Base-by-base conservation (phyloP, 2,329 filamentous ascomycete species). In the Colletotrichum lupini region DNA sequence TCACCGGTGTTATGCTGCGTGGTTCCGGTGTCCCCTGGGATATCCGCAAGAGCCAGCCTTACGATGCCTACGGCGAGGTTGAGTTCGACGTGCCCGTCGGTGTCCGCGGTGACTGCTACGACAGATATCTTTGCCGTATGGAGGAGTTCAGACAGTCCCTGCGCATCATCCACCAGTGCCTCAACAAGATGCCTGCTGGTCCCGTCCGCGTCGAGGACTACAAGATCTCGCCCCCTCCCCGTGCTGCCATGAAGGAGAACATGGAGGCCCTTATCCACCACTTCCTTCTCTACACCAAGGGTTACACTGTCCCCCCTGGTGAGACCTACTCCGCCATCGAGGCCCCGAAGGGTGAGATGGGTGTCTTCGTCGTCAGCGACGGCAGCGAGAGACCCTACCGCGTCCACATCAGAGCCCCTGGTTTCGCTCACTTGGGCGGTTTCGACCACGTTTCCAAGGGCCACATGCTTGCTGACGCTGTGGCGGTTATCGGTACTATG, bases 271-370 rank as follows among this genome's bases (percentile, higher is more conserved):
- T 99, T 56, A 99, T 99, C 82, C 97, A 99, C 87, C 97, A 99
- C 88, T 99, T 99, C 90, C 87, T 99, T 77, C 92, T 99, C 67
- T 99, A 96, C 88, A 98, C 95, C 84, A 99, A 99, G 90, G 97
- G 97, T 73, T 99, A 99, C 85, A 91, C 95, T 57, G 97, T 99
- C 4, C 97, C 97, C 56, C 97, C 97, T 8, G 97, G 97, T 75
- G 97, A 99, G 89, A 99, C 97, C 6, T 99, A 99, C 89, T 95
- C 93, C 59, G 96, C 93, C 75, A 99, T 99, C 76, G 97, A 99
- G 88, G 97, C 97, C n/a, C 97, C 97, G 74, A 99, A 99, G 92
- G 97, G 97, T 79, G 97, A 99, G 88, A 99, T 99, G 97, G 97
- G 93, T 83, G 97, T 99, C 57, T 99, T 93, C 83, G 87, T 99